Conservation (phyloP, 78 protist species). For the slime mould (Dictyostelium discoideum) region DNA sequence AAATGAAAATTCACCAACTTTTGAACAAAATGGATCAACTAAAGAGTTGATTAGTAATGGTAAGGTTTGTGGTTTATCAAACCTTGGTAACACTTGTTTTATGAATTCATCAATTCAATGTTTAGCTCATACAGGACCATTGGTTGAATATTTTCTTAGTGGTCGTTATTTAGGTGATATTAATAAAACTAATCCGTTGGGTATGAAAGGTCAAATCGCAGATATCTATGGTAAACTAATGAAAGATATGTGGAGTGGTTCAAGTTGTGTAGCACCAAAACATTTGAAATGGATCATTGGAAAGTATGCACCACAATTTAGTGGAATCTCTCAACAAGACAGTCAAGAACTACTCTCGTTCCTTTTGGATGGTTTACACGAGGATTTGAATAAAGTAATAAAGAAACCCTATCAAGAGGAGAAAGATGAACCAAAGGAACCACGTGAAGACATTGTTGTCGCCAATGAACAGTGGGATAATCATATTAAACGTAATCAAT, state of each 20-base stretch:
- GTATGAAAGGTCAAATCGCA: conserved; percentile 91
- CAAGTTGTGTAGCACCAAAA: conserved; percentile 72
- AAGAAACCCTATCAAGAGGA: conserved; percentile 86
- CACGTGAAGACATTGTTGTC: conserved; percentile 75
- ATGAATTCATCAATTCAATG: conserved; percentile 96
- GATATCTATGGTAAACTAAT: conserved; percentile 84
- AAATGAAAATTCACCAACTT: conserved; percentile 12
- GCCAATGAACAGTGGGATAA: conserved; percentile 90
- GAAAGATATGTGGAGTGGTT: conserved; percentile 90
- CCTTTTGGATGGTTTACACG: conserved; percentile 94
- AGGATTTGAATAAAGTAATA: conserved; percentile 89
- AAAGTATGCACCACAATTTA: conserved; percentile 87
- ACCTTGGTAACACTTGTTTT: conserved; percentile 95
- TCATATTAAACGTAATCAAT: conserved; percentile 88
- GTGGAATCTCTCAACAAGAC: conserved; percentile 93
- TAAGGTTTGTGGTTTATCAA: conserved; percentile 72
- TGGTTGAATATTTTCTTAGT: conserved; percentile 82
- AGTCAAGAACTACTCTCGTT: conserved; percentile 90
- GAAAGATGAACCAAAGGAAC: conserved; percentile 55
- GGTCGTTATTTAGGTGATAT: conserved; percentile 71
- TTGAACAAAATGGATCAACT: not conserved
- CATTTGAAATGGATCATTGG: conserved; percentile 86
- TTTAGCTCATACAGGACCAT: conserved; percentile 83
- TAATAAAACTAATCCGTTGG: conserved; percentile 88
- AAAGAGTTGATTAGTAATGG: not conserved